Conservation (phyloP, 805 yeast genomes). For the Yarrowia sp. region DNA sequence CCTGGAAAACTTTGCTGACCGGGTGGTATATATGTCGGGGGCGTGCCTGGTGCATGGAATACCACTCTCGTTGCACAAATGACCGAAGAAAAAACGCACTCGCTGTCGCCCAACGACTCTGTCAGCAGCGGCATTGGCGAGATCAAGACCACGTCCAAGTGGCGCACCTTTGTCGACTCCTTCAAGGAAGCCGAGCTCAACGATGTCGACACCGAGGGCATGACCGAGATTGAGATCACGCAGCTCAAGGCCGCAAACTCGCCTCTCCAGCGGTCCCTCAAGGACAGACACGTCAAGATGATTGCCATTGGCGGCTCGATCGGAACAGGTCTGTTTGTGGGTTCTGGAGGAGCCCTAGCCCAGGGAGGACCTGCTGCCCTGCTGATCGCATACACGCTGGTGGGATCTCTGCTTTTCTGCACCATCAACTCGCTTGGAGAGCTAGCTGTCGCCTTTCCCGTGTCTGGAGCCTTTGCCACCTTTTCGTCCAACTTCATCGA, state of each 20-base stretch:
- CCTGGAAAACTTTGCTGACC: constrained; percentile 32
- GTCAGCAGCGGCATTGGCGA: constrained; percentile 26
- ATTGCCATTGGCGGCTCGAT: constrained; percentile 78
- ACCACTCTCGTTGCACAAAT: constrained; percentile 1
- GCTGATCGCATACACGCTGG: constrained; percentile 62
- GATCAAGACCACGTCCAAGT: constrained; percentile 39
- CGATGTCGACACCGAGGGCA: constrained; percentile 47
- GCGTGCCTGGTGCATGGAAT: constrained; percentile 11
- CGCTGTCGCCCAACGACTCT: constrained; percentile 37
- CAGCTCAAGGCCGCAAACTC: constrained; percentile 55
- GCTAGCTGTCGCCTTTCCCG: constrained; percentile 71
- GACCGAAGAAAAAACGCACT: constrained; percentile 24
- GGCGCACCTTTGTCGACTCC: constrained; percentile 51
- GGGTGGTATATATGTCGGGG: constrained; percentile 13
- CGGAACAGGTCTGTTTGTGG: constrained; percentile 78
- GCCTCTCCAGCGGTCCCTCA: constrained; percentile 57
- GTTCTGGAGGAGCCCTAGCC: constrained; percentile 65
- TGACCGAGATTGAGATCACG: constrained; percentile 56
- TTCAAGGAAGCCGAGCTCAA: constrained; percentile 55
- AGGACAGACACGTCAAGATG: constrained; percentile 69
- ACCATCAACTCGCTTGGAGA: constrained; percentile 73
- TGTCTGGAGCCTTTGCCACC: constrained; percentile 64
- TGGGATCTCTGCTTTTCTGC: constrained; percentile 69
- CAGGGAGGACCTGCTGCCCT: constrained; percentile 67
- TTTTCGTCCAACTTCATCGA: constrained; percentile 69